Base-by-base conservation (phyloP, 2,329 filamentous ascomycete genomes). In the Nothomitra cinnamomea region DNA sequence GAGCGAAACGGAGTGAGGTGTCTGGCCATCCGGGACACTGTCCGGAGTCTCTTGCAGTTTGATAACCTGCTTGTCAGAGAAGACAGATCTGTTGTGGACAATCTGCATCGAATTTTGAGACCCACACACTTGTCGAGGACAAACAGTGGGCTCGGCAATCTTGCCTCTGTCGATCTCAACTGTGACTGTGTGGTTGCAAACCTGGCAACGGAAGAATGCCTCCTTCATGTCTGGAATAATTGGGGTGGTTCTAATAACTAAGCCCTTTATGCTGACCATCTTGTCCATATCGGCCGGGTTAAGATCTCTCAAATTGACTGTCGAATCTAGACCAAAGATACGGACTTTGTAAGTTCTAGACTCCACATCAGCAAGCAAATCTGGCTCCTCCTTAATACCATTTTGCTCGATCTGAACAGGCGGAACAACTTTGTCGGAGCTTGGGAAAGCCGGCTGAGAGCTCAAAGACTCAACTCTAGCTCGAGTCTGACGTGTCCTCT, bases 141-240 rank as follows among this genome's bases (percentile, higher is more conserved):
- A 98, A 60, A 83, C 78, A 0, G 87, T 95, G 1, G 92, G 92
- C 67, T 98, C 92, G 21, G 87, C 83, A 62, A 98, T 98, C 71
- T 90, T 92, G 66, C 94, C 92, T 62, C 92, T 84, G 65, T 98
- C 92, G 62, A 98, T 84, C 54, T 88, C 85, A 53, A 95, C 87
- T 58, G 85, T 86, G 57, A 94, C 80, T 2, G 86, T 90, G 68
- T 95, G 87, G 62, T 88, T 87, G 69, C 92, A 98, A 24, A 90
- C 80, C 55, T 87, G 86, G 70, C 92, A 98, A 58, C 87, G 85
- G 78, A 98, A 98, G 70, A 95, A 95, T 0, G 92, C 92, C 73
- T 95, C 87, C 70, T 94, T 95, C 94, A 98, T 98, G 62, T 98
- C 92, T 0, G 92, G 92, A 58, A 98, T 96, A 59, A 98, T 86